Evolutionary conservation across 2,329 filamentous ascomycete species (phyloP).

Genomic region (Fusarium chaquense): DNA sequence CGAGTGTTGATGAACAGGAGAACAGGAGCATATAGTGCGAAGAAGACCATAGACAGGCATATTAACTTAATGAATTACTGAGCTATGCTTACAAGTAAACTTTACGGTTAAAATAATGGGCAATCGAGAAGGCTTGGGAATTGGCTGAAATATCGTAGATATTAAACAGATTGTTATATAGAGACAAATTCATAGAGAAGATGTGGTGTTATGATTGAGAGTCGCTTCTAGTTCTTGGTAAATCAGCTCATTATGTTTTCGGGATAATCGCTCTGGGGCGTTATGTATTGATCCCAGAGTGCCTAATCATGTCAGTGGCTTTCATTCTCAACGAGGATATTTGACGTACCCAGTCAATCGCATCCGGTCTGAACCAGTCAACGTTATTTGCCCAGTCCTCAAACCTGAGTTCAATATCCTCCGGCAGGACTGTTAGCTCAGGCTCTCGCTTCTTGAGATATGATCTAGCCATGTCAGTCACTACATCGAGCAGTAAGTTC

Average conservation of each 20-base stretch:
- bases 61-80: no score
- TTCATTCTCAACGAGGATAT: rapidly evolving
- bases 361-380: conserved; percentile 19
- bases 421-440: neutral
- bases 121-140: no score
- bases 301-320: neutral
- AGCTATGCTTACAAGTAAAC: no score
- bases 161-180: no score
- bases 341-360: conserved; percentile 22
- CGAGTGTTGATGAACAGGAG: neutral
- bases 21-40: rapidly evolving
- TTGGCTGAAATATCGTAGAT: no score
- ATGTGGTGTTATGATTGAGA: rapidly evolving
- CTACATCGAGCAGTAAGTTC: rapidly evolving
- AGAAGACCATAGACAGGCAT: no score
- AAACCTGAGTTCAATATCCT: conserved; percentile 14
- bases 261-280: conserved; percentile 6
- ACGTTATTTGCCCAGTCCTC: conserved; percentile 26
- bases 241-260: neutral
- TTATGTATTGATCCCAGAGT: conserved; percentile 16
- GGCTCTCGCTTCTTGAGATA: conserved; percentile 17
- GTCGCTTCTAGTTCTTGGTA: neutral
- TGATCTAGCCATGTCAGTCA: neutral
- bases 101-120: no score
- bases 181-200: rapidly evolving